Base-by-base conservation (phyloP, 345 rosid species). In the Alliaria petiolata region DNA sequence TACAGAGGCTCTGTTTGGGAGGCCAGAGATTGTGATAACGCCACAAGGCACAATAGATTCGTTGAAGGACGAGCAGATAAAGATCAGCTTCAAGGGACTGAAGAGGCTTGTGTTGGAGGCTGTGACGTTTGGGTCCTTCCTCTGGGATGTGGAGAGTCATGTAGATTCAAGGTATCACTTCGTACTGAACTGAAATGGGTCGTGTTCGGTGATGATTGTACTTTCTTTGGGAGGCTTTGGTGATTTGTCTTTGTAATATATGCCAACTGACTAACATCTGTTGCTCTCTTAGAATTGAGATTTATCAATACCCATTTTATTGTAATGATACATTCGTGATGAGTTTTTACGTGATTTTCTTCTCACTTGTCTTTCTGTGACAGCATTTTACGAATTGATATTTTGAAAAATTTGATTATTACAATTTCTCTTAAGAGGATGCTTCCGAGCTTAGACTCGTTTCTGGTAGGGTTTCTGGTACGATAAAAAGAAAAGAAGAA, bases 91-190 rank as follows among this genome's bases (percentile, higher is more conserved):
- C 62, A 86, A 83, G 50, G 91, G 96, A 49, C 75, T 95, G 83
- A 85, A 82, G 81, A 88, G 89, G 77, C 93, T 95, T 49, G 93
- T 92, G 68, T 68, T 95, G 83, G 99, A 95, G 84, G 99, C 99
- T 4, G 93, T 95, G 45, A 88, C 98, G 6, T 95, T 95, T 67
- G 99, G 99, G 16, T 89, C 96, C 43, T 93, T 93, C 78, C 95
- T 93, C 1, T 93, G 98, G 98, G 98, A 93, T 46, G 97, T 87
- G 16, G 99, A 95, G 84, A 92, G 89, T 79, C 82, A 81, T 56
- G 97, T 95, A 35, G 98, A 95, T 64, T 88, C 97, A 3, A 89
- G 98, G 89, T 95, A 92, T 80, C 97, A 84, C 83, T 92, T 95
- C 46, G 96, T 87, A 60, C 60, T 81, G 60, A 87, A 92, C 75